These are phyloP conservation scores for Fonsecaea multimorphosa DNA, from an alignment of 2,329 filamentous ascomycete genomes.

Conservation along the genomic window DNA sequence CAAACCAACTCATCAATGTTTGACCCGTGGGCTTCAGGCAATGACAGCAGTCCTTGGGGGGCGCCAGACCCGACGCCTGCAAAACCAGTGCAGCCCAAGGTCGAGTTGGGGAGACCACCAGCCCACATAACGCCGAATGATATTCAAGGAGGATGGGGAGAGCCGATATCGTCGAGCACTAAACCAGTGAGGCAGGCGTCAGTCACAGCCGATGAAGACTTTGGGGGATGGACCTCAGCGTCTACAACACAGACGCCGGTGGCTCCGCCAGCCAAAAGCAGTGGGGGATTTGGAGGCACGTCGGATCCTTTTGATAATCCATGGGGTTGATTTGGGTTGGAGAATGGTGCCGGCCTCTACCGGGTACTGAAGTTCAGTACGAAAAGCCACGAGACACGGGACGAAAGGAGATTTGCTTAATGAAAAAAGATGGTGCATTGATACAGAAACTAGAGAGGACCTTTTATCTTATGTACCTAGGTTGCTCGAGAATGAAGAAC, in stretches of 20 bases:
- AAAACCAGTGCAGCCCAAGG: constrained; percentile 34
- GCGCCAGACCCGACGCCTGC: constrained; percentile 62
- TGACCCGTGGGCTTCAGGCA: constrained; percentile 74
- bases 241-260: constrained; percentile 55
- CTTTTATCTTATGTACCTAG: background rate
- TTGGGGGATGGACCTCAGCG: constrained; percentile 89
- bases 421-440: background rate
- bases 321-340: constrained; percentile 33
- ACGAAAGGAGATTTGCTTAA: background rate
- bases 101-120: constrained; percentile 47
- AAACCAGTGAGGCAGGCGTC: constrained; percentile 59
- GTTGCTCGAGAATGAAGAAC: too few relatives aligned
- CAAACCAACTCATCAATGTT: constrained; percentile 52
- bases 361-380: background rate
- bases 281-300: constrained; percentile 38
- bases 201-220: constrained; percentile 89
- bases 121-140: constrained; percentile 62
- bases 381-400: background rate
- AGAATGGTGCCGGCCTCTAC: background rate
- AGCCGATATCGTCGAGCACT: constrained; percentile 47
- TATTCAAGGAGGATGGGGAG: constrained; percentile 70
- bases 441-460: background rate
- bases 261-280: constrained; percentile 23
- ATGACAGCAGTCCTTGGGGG: constrained; percentile 75
- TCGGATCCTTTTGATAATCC: constrained; percentile 41